phyloP scores from a whole-genome alignment of 768 basidiomycete genomes.

The Mycena filopes region DNA sequence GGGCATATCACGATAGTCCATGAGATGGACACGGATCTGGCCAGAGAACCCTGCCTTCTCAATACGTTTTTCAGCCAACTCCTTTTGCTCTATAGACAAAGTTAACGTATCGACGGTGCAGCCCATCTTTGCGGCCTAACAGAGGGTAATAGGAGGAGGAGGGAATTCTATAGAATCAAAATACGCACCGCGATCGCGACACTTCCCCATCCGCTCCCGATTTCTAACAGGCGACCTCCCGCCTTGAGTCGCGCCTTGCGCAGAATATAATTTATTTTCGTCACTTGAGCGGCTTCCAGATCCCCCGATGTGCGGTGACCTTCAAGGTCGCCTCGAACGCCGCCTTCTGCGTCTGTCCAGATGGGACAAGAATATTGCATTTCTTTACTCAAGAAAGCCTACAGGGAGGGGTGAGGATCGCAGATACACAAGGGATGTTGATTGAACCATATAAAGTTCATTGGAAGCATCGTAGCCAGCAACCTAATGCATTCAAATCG shows the following conservation, averaged over 20 bases:
- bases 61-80: constrained; percentile 52
- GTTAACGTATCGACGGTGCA: constrained; percentile 62
- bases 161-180: no score
- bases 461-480: constrained; percentile 76
- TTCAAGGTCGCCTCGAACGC: constrained; percentile 56
- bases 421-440: not conserved
- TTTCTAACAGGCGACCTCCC: constrained; percentile 58
- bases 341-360: constrained; percentile 66
- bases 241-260: constrained; percentile 52
- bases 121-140: constrained; percentile 46
- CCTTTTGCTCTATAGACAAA: constrained; percentile 57
- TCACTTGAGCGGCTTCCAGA: constrained; percentile 50
- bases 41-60: constrained; percentile 49
- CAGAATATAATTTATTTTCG: constrained; percentile 55
- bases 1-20: constrained; percentile 59
- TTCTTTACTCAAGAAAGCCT: constrained; percentile 66
- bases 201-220: constrained; percentile 62
- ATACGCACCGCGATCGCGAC: constrained; percentile 48
- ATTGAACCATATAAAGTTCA: constrained; percentile 61
- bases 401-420: not conserved
- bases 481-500: constrained; percentile 27
- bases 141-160: not conserved
- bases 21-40: constrained; percentile 53
- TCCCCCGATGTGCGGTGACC: constrained; percentile 39
- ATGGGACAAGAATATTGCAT: constrained; percentile 78